Evolutionary conservation across 495 filamentous ascomycete genomes (phyloP), one percentile per base, ranked within the genome.

Genomic region (Tuber microsphaerosporum): DNA sequence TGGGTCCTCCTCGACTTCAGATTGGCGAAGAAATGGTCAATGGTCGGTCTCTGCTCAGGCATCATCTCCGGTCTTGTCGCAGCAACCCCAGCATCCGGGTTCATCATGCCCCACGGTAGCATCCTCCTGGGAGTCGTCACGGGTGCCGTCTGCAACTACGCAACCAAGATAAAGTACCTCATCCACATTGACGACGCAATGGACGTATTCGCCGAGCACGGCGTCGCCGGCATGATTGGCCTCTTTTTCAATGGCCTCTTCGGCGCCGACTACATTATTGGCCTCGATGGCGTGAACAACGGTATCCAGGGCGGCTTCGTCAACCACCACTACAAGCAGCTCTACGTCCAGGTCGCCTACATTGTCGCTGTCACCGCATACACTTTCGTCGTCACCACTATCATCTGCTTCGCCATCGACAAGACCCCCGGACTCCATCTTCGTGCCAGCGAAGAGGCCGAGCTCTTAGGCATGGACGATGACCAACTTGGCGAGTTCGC

Each of bases 141-240:
- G 43, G 93, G 93, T 72, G 86, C 94, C 72, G 88, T 93, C 51
- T 94, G 92, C 88, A 99, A 99, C 86, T 97, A 97, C 85, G 86
- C 90, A 72, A 99, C 95, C 77, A 99, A 99, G 88, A 90, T 98
- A 86, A 99, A 99, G 86, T 98, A 94, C 88, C 91, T 93, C 85
- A 88, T 99, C 83, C 88, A 89, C 79, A 97, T 99, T 80, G 95
- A 99, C 84, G 95, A 99, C 85, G 90, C 93, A 61, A 92, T 99
- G 90, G 95, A 99, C 85, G 93, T 99, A 79, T 95, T 98, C 85
- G 94, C 95, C 81, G 96, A 98, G 87, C 95, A 99, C 90, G 94
- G 91, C 74, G 87, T 99, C 80, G 94, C 94, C 71, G 95, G 95
- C 75, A 97, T 97, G 77, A 86, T 98, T 81, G 95, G 95, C 48